phyloP scores from a whole-genome alignment of 2,329 filamentous ascomycete genomes.

The Fusarium dlaminii region DNA sequence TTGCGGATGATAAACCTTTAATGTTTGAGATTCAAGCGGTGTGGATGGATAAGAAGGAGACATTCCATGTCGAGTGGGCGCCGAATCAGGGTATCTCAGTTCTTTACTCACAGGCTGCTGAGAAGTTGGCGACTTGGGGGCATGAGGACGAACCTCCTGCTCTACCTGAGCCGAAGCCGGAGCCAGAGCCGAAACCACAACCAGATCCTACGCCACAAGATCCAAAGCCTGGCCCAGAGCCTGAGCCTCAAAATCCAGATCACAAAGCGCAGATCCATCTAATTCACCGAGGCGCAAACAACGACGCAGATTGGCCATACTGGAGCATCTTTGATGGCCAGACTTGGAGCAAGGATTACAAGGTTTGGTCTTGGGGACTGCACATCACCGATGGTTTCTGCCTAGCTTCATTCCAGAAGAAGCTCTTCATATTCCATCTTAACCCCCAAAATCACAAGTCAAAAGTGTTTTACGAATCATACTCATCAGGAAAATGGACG shows the following conservation, averaged over 20 bases:
- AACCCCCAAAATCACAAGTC: accelerated
- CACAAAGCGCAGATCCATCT: background rate
- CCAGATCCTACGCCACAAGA: background rate
- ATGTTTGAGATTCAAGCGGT: background rate
- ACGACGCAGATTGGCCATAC: background rate
- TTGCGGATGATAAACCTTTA: background rate
- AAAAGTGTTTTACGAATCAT: background rate
- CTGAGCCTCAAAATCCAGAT: background rate
- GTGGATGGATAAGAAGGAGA: background rate
- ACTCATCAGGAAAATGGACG: accelerated
- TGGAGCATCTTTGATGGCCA: background rate
- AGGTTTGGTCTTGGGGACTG: accelerated
- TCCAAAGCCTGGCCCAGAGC: too few relatives aligned
- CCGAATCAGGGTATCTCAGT: background rate
- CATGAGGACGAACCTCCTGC: background rate
- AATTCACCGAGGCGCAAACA: accelerated
- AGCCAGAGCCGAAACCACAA: background rate
- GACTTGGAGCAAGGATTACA: background rate
- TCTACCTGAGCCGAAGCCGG: background rate
- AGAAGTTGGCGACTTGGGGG: background rate
- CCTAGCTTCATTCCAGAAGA: background rate
- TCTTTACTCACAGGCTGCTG: background rate
- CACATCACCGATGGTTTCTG: background rate
- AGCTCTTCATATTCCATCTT: background rate
- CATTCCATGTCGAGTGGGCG: background rate